phyloP scores from a whole-genome alignment of 202 grass and related monocot genomes.

The Zoysia matrella region DNA sequence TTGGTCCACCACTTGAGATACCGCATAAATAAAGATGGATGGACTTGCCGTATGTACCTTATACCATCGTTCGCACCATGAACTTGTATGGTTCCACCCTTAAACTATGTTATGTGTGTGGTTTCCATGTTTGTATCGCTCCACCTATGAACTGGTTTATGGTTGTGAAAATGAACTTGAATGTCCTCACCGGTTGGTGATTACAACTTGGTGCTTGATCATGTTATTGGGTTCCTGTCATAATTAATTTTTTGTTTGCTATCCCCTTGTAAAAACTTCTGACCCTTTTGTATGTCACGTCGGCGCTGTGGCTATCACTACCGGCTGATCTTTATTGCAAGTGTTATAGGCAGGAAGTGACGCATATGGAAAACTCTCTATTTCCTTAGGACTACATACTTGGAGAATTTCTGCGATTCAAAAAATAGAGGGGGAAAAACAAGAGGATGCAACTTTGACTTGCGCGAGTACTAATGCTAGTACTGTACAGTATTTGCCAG shows the following conservation, averaged over 20 bases:
- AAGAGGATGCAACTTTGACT: neutral
- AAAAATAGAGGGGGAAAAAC: neutral
- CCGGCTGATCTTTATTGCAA: neutral
- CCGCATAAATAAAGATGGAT: constrained; percentile 64
- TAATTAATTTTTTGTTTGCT: neutral
- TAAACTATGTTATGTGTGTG: constrained; percentile 1
- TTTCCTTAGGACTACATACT: neutral
- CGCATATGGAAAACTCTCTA: neutral
- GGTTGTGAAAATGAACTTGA: constrained; percentile 1
- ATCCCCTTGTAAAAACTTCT: neutral
- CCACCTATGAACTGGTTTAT: neutral
- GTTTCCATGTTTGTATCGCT: constrained; percentile 4
- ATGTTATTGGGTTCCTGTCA: neutral
- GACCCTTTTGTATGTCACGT: neutral
- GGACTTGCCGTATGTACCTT: constrained; percentile 8
- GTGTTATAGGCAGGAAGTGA: neutral
- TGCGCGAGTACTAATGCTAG: too few species aligned
- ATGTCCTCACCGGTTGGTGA: neutral
- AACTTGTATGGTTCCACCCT: neutral
- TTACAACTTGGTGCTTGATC: neutral
- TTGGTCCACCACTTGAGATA: neutral
- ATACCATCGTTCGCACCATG: neutral
- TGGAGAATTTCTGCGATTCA: neutral
- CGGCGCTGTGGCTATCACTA: neutral
- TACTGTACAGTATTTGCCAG: neutral